Conservation (phyloP, 164 flowering plant genomes). For the Cinnamomum chago region DNA sequence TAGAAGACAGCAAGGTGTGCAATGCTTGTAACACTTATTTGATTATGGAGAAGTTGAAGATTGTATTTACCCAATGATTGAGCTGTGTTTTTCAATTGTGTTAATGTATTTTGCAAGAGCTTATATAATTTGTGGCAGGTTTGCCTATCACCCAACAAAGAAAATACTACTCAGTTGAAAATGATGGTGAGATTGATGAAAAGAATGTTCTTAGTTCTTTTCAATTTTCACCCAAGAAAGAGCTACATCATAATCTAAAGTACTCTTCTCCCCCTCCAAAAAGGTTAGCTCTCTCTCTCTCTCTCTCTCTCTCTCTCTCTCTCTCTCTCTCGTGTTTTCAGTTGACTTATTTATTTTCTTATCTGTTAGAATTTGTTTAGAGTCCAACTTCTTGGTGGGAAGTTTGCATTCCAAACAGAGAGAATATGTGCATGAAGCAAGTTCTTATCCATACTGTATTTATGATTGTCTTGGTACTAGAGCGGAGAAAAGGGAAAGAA, state of each 20-base stretch:
- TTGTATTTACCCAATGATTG: not conserved
- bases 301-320: too few relatives aligned
- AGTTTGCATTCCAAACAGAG: not conserved
- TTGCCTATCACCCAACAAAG: not conserved
- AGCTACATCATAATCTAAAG: not conserved
- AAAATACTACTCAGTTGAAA: not conserved
- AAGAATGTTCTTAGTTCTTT: not conserved
- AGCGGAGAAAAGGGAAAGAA: not conserved
- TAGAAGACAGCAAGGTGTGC: slow-evolving; percentile 40
- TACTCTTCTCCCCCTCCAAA: not conserved
- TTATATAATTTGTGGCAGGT: not conserved
- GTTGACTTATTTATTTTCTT: not conserved
- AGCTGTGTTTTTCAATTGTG: not conserved
- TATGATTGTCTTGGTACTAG: not conserved
- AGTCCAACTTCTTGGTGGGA: not conserved
- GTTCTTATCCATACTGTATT: not conserved
- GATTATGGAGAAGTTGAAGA: too few relatives aligned
- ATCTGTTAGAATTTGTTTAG: not conserved
- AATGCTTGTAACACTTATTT: not conserved
- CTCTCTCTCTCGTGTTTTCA: not conserved
- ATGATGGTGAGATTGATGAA: slow-evolving; percentile 8
- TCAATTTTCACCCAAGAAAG: not conserved
- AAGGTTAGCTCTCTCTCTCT: not conserved
- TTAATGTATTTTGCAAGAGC: not conserved
- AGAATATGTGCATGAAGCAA: not conserved